phyloP scores from a whole-genome alignment of 2,329 filamentous ascomycete genomes.

The Phaeosphaeriaceae sp. region DNA sequence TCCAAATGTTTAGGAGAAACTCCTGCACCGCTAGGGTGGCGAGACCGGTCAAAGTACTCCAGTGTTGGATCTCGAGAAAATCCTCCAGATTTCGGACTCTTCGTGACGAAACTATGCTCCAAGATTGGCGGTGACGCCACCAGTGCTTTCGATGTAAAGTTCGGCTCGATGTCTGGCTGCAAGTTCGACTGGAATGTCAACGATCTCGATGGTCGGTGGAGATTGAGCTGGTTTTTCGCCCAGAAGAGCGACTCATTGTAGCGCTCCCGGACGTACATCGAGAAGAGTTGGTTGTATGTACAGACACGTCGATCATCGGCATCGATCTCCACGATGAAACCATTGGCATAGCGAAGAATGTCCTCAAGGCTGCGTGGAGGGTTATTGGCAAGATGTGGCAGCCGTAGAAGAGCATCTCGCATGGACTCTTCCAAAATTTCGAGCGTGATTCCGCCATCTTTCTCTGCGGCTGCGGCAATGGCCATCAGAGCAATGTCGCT shows the following conservation, averaged over 20 bases:
- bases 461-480: background rate
- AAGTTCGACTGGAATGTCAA: background rate
- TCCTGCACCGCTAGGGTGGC: background rate
- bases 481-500: slow-evolving; percentile 18
- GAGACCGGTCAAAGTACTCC: slow-evolving; percentile 1
- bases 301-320: slow-evolving; percentile 1
- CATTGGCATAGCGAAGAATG: slow-evolving; percentile 1
- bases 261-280: background rate
- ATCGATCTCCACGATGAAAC: background rate
- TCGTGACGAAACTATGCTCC: background rate
- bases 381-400: background rate
- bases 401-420: background rate
- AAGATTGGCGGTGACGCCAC: background rate
- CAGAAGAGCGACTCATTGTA: slow-evolving; percentile 1
- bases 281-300: background rate
- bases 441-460: background rate
- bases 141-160: background rate
- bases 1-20: background rate
- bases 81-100: background rate
- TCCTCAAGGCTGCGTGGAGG: slow-evolving; percentile 1
- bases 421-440: background rate
- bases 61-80: background rate
- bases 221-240: background rate
- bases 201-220: background rate
- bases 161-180: background rate